Base-by-base conservation (phyloP, 169 alveolate species). In the Plasmodium gallinaceum region DNA sequence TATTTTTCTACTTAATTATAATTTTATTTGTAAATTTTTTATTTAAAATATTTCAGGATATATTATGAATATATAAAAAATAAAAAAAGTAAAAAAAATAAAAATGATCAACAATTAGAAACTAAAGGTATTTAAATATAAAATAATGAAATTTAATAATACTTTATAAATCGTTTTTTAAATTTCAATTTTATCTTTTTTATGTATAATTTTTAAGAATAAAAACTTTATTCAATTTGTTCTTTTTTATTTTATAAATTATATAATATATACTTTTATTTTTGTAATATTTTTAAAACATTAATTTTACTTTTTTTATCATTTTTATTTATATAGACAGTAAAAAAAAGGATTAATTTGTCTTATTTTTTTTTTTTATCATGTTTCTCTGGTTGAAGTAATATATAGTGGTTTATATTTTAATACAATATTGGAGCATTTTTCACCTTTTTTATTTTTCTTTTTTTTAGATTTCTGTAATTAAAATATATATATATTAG, bases 381-480 rank as follows among this genome's bases (percentile, higher is more conserved):
- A 32, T 4, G 39, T 16, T 37, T 26, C 58, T 48, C 88, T 74
- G 45, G 88, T 74, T 9, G 48, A 74, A 32, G 88, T 74, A 26
- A 74, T 74, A 26, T 51, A 74, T 60, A 74, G 10, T 60, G 88
- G 88, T 24, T 74, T 74, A 74, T 48, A 74, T 22, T 58, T 74
- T 45, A 74, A 37, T 20, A 58, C 20, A 60, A 32, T 48, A 60
- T 74, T 46, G 10, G 61, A 57, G 60, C 26, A 71, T 18, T 51
- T 32, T 20, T 37, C 61, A 16, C 22, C 22, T 58, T 32, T 64
- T 32, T 16, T 74, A 57, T 57, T 74, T 74, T 74, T 74, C 20
- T 18, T 74, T 74, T 39, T 60, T 74, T 74, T 74, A 37, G 52
- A 48, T 32, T 74, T 74, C 88, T 74, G 73, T 74, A 72, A 74